Evolutionary conservation across 192 early-diverging fungal species (phyloP).

Genomic region (Gamsiella multidivaricata): DNA sequence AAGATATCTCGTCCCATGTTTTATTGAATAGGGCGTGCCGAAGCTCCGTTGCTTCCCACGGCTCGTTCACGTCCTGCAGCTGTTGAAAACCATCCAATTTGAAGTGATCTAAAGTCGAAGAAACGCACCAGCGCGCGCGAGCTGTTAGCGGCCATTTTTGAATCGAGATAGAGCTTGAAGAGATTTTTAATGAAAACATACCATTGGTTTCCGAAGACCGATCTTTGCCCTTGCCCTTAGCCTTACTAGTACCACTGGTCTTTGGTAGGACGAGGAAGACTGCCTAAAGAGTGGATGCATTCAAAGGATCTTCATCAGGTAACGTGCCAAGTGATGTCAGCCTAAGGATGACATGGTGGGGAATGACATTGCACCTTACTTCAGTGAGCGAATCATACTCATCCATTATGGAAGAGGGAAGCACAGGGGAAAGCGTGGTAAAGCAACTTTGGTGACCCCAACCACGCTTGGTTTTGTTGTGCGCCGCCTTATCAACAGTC

Average conservation of each 20-base stretch:
- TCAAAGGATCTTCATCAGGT: too few relatives aligned
- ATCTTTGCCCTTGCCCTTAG: conserved; percentile 16
- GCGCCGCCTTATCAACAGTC: too few relatives aligned
- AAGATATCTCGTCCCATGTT: conserved; percentile 65
- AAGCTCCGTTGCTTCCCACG: conserved; percentile 59
- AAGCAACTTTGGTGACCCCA: too few relatives aligned
- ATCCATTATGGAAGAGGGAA: not conserved
- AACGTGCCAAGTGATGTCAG: too few relatives aligned
- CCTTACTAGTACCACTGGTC: not conserved
- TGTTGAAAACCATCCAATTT: conserved; percentile 68
- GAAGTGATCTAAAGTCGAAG: conserved; percentile 24
- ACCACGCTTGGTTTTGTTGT: too few relatives aligned
- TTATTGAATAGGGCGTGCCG: conserved; percentile 61
- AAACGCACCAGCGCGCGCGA: not conserved
- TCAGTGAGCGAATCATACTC: conserved; percentile 1
- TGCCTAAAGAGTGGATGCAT: conserved; percentile 26
- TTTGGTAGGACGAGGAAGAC: conserved; percentile 57
- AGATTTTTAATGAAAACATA: too few relatives aligned
- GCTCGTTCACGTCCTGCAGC: conserved; percentile 68
- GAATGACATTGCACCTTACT: not conserved
- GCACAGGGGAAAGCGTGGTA: not conserved
- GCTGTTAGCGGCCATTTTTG: too few relatives aligned
- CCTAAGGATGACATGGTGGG: too few relatives aligned
- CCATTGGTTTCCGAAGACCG: too few relatives aligned
- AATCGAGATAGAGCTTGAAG: not conserved